Evolutionary conservation across 352 stramenopile species (phyloP), one percentile per base, ranked within the genome.

Genomic region (Elongisporangium anandrum): DNA sequence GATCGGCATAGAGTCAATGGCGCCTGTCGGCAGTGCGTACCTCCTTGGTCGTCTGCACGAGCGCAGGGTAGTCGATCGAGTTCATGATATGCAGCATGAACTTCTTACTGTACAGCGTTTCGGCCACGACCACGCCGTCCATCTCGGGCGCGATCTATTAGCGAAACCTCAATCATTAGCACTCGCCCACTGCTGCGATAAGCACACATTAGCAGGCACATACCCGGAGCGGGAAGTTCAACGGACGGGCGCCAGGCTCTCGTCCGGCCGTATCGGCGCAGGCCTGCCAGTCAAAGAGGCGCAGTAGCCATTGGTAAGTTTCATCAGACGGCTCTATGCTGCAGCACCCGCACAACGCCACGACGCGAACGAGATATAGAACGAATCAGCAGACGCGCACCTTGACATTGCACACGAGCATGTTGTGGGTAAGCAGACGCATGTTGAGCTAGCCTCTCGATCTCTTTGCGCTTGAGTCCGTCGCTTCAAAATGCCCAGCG

Each of bases 11-110:
- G 34, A 45, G 34, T 45, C 34, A 59, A 60, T 41, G 29, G 48
- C 20, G 20, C 17, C 21, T 16, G 29, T 20, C n/a, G 2, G n/a
- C 19, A 51, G 1, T 7, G 61, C 64, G 21, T 49, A 92, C 84
- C 71, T 94, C 81, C 58, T 84, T 80, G 23, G 81, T 90, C 21
- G 85, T 92, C 57, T 89, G 64, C 48, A 69, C 73, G n/a, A 94
- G 66, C 54, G 79, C 85, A 47, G 61, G 56, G 71, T 92, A 94
- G 74, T 94, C 85, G 57, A 94, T 94, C 64, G 83, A 88, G 64
- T 87, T 79, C 73, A 94, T 85, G 61, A 94, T 90, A 67, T 94
- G 82, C 54, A 92, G 64, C 78, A 92, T 90, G 62, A 94, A 94
- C 41, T 63, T 67, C 70, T 94, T 93, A 64, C 75, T 88, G 71